Evolutionary conservation across 345 rosid genomes (phyloP), one percentile per base, ranked within the genome.

Genomic region (Citropsis articulata): DNA sequence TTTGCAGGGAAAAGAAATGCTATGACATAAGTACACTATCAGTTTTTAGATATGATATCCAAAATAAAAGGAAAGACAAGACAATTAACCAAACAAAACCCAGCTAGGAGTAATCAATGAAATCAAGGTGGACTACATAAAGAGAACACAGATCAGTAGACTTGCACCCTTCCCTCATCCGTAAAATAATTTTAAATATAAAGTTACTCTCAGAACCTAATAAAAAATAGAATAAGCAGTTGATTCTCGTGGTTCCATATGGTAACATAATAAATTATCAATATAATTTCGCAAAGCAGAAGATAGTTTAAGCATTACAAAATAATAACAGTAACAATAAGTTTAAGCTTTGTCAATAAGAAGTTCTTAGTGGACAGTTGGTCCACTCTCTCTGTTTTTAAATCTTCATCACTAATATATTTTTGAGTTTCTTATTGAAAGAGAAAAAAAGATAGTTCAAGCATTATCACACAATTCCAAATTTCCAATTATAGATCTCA

Each of bases 21-120:
- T 18, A 53, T 53, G 57, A 53, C 21, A 53, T 22, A 53, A 53
- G 57, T 53, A 53, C 22, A 53, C 22, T 8, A 31, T 25, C 40
- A 35, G 31, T 7, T 24, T 59, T 42, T 24, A 73, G 18, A 25
- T 40, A 14, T 14, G 8, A 27, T 12, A 57, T 24, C 28, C 24
- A 57, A 57, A 12, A 73, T 73, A 27, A 16, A 73, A 35, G 2
- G 33, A 38, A 28, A 60, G 16, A 4, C 2, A 4, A 67, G 2
- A 57, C 30, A 60, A 27, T 61, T 59, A 27, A 72, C 75, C 36
- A n/a, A 72, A 72, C 31, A 72, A 13, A 69, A 45, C 24, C 73
- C 10, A 59, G 33, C 35, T 13, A 1, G 27, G 56, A 69, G 72
- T 50, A 68, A 66, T 66, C 22, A 16, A 36, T 10, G 12, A 42